phyloP scores from a whole-genome alignment of 75 land plant species.

The Azolla pinnata region DNA sequence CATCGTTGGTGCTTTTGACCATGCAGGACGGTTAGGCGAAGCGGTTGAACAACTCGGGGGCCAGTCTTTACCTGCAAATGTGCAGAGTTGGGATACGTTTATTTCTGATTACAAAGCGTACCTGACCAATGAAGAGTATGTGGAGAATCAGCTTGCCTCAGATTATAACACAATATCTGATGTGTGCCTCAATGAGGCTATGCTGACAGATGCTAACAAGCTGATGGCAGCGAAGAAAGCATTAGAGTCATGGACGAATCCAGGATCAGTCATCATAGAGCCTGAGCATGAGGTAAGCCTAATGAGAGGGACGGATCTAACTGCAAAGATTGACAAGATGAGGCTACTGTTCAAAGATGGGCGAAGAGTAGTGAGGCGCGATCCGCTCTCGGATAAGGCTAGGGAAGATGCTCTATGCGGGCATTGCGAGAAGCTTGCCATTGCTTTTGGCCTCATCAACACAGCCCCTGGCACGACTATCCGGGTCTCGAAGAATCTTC shows the following conservation, averaged over 20 bases:
- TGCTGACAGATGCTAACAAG: neutral
- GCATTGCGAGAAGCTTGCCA: slow-evolving; percentile 2
- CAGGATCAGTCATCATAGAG: neutral
- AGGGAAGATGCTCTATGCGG: slow-evolving; percentile 1
- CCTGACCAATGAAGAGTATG: neutral
- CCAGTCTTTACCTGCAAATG: slow-evolving; percentile 8
- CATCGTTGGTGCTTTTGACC: slow-evolving; percentile 49
- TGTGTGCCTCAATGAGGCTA: neutral
- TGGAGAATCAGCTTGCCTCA: neutral
- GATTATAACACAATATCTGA: neutral
- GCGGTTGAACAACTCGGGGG: slow-evolving; percentile 32
- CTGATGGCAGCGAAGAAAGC: neutral
- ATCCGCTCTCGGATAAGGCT: neutral
- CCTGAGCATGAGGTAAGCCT: neutral
- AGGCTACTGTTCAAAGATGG: slow-evolving; percentile 2
- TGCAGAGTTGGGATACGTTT: neutral
- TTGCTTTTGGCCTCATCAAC: neutral
- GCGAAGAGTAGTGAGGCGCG: neutral
- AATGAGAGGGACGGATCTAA: slow-evolving; percentile 2
- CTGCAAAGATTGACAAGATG: neutral
- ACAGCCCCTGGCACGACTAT: slow-evolving; percentile 5
- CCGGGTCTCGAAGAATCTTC: slow-evolving; percentile 1
- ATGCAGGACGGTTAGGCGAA: slow-evolving; percentile 38
- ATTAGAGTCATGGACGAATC: neutral
- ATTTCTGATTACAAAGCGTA: neutral